Base-by-base conservation (phyloP, 352 stramenopile species). In the Globisporangium okanoganense region DNA sequence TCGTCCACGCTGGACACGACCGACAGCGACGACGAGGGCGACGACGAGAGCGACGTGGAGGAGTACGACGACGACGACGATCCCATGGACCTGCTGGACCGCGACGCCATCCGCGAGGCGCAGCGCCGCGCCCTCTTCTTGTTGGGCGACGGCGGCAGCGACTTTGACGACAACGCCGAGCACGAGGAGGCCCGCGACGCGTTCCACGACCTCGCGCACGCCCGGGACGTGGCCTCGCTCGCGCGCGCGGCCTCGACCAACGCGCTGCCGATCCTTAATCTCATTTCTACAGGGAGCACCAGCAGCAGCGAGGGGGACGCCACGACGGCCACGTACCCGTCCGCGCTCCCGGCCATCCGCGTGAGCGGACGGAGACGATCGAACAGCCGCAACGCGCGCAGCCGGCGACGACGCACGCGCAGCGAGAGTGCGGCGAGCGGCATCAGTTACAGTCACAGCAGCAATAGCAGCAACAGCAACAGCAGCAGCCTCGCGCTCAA, bases 1-100 rank as follows among this genome's bases (percentile, higher is more conserved):
- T 92, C 83, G 48, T 88, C 70, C 48, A 88, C 75, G 65, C 86
- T 72, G 78, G 76, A 88, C 33, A 78, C 76, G 20, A 65, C 76
- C 22, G 78, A 87, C 58, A 71, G 67, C 51, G 67, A 70, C 40
- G 67, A 78, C 55, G 67, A 70, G 49, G 69, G 65, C n/a, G 63
- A 67, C 43, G 52, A 68, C 14, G 66, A 70, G 18, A 38, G 49
- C 24, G 58, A 64, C 47, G 58, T 64, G 5, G 69, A 70, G 22
- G 66, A 73, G 40, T 67, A 66, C 49, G 65, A 82, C 57, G 77
- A 82, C 52, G 44, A 62, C 31, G 51, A 55, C 10, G 47, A 50
- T 18, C 5, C 52, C 14, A 51, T 59, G 38, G 12, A 25, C 12
- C 36, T 47, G 22, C 25, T 8, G 3, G 8, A 24, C 43, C 29